Evolutionary conservation across 202 grass and related monocot species (phyloP).

Genomic region (Bolboschoenoplectus hybrid): DNA sequence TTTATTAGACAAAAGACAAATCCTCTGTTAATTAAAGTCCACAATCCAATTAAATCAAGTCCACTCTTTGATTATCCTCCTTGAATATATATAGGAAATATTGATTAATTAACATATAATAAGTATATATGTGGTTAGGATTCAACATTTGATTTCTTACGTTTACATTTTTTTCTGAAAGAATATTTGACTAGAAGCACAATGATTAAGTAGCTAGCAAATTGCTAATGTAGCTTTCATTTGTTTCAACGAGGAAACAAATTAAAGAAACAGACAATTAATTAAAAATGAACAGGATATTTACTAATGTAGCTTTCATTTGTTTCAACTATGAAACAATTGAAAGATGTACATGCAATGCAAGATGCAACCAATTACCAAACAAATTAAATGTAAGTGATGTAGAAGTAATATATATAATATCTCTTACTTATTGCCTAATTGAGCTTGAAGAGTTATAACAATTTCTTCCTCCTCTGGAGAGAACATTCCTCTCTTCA

Average conservation of each 20-base stretch:
- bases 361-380: not conserved
- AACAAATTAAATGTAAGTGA: not conserved
- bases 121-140: not conserved
- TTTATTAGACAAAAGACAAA: not conserved
- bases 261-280: not conserved
- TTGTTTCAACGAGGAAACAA: not conserved
- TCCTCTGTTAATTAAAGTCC: not conserved
- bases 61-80: not conserved
- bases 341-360: not conserved
- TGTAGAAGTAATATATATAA: conserved; percentile 7
- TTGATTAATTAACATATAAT: conserved; percentile 4
- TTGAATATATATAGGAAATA: conserved; percentile 21
- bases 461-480: conserved; percentile 71
- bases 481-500: conserved; percentile 77
- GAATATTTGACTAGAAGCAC: not conserved
- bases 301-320: conserved; percentile 2
- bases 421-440: conserved; percentile 76
- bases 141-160: not conserved
- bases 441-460: conserved; percentile 69
- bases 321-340: not conserved
- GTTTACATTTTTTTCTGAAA: not conserved
- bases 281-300: not conserved
- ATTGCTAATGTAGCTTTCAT: not conserved
- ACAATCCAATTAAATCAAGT: conserved; percentile 19
- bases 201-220: not conserved